phyloP scores from a whole-genome alignment of 495 filamentous ascomycete genomes.

The Aspergillus heteromorphus region DNA sequence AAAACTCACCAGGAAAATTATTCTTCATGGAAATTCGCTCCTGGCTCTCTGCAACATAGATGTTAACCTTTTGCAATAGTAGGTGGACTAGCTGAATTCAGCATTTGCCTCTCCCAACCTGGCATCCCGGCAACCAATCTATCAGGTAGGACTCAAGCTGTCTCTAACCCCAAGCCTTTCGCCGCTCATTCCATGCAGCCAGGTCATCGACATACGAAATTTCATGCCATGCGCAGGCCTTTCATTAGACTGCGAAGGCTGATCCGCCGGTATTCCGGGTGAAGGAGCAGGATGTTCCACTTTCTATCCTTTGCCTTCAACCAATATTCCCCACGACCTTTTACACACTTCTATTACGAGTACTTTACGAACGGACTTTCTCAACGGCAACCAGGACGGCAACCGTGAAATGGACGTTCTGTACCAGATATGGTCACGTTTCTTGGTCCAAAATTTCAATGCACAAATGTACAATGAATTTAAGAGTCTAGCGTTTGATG shows the following conservation, averaged over 20 bases:
- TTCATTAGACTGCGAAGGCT: constrained; percentile 7
- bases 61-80: constrained; percentile 44
- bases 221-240: neutral
- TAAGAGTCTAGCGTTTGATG: constrained; percentile 62
- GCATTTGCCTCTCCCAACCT: constrained; percentile 5
- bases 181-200: constrained; percentile 3
- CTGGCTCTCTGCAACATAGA: constrained; percentile 27
- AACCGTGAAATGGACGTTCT: constrained; percentile 51
- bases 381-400: constrained; percentile 41
- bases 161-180: neutral
- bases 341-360: constrained; percentile 47
- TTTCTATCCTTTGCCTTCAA: constrained; percentile 32
- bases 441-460: constrained; percentile 72
- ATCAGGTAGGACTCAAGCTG: neutral
- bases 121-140: constrained; percentile 1
- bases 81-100: constrained; percentile 22
- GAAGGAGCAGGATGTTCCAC: constrained; percentile 34
- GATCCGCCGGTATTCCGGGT: constrained; percentile 36
- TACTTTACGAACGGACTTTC: constrained; percentile 50
- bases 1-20: neutral
- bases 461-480: constrained; percentile 77
- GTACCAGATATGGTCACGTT: constrained; percentile 77
- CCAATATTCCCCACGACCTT: constrained; percentile 44
- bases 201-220: constrained; percentile 2
- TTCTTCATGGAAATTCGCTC: neutral